Percentiles rank a stretch among this genome's conserved stretches.
Evolutionary conservation across 495 filamentous ascomycete genomes (phyloP).

Genomic region (Terfezia claveryi): DNA sequence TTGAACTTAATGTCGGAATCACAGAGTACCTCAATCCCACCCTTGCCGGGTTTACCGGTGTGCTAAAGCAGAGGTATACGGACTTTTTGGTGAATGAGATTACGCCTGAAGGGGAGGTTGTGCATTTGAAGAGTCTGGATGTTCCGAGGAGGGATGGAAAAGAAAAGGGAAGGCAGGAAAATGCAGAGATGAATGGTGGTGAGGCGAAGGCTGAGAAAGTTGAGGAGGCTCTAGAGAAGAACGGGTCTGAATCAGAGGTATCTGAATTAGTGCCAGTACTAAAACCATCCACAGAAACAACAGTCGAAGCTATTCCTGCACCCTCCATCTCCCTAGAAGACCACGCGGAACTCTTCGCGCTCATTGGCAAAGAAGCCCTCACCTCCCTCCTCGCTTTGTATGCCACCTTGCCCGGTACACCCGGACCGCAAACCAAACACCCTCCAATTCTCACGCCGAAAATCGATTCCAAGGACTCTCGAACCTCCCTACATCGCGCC

Average conservation of each 20-base stretch:
- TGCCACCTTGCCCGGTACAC: constrained; percentile 25
- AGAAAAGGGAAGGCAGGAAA: not conserved
- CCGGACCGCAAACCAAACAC: constrained; percentile 24
- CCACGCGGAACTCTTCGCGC: constrained; percentile 23
- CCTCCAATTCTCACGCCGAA: constrained; percentile 18
- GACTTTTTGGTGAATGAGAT: constrained; percentile 96
- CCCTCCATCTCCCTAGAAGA: constrained; percentile 29
- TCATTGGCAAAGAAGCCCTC: constrained; percentile 26
- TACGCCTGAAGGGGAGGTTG: constrained; percentile 46
- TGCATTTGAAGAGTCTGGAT: constrained; percentile 41
- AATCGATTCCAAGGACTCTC: constrained; percentile 36
- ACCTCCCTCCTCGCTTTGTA: constrained; percentile 16
- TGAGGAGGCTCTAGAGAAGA: not conserved
- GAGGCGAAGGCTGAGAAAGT: constrained; percentile 1
- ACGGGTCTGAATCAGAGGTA: not conserved
- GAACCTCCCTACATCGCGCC: constrained; percentile 36
- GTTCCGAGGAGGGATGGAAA: constrained; percentile 1
- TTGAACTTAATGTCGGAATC: constrained; percentile 34
- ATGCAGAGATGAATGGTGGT: not conserved
- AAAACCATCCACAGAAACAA: constrained; percentile 1
- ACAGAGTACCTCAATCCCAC: constrained; percentile 32
- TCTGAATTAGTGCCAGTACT: constrained; percentile 2
- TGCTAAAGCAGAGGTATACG: constrained; percentile 53
- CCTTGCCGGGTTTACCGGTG: constrained; percentile 31
- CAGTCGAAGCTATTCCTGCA: constrained; percentile 3